Base-by-base conservation (phyloP, 73 alveolate genomes). In the Paramecium sonneborni region DNA sequence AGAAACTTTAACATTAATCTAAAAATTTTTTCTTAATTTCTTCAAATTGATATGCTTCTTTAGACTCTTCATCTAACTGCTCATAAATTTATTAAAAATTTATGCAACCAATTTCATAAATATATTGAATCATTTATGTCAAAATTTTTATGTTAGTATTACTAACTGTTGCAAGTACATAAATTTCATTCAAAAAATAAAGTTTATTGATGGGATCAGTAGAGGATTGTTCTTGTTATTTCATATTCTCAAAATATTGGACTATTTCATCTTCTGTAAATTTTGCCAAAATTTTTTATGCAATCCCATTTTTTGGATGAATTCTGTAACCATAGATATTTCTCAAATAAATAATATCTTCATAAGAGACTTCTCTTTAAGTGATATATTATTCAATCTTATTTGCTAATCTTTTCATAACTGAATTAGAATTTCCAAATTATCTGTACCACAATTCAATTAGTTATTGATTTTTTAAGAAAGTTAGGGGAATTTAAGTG, bases 241-340 rank as follows among this genome's bases (percentile, higher is more conserved):
- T 38, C 69, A 79, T 41, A 9, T 41, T 21, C 26, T 79, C 55
- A 20, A 79, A 44, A 79, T 41, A 79, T 44, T 79, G 18, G 15
- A 5, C 18, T 20, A 44, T 21, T 43, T 79, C 69, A 15, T 79
- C 69, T 23, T 79, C 55, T 24, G 44, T 24, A 14, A 79, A 79
- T 3, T 79, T 41, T 11, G 72, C 23, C 5, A 39, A 79, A 10
- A 37, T n/a, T 24, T 41, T 18, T 46, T 38, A 39, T 24, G 90
- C 90, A 79, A 79, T 20, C 6, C n/a, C 18, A 46, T 79, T 79
- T 18, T 79, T 79, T 41, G 90, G 90, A 20, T 44, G 21, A 23
- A 79, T 21, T 46, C 90, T 20, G 41, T 79, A 79, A 41, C 90
- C 90, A 79, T 79, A 79, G 0, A 79, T 79, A 79, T n/a, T 30